Base-by-base conservation (phyloP, 768 basidiomycete genomes). In the Termitomyces sp. region DNA sequence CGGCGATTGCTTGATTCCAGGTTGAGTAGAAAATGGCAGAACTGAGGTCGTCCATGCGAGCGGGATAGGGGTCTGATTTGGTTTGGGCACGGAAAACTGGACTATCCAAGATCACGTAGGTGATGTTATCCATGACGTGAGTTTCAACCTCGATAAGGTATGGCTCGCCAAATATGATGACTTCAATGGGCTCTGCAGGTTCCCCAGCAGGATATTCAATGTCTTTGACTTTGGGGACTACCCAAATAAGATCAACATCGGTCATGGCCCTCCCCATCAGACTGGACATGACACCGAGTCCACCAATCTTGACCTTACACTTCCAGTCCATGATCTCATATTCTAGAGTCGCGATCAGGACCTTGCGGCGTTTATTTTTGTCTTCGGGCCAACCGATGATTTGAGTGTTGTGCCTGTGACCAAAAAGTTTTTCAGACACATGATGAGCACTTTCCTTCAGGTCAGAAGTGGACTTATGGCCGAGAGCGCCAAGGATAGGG, bases 241-340 rank as follows among this genome's bases (percentile, higher is more conserved):
- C 88, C 95, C 95, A 97, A 56, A 97, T 78, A 45, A 97, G 77
- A 70, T 96, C 95, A 53, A 96, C 95, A 68, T 97, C 95, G 47
- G 90, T 91, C 95, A 97, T 97, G 5, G 95, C 94, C 72, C 96
- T 97, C 62, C 95, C 95, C 95, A 97, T 97, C 36, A 97, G 78
- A 72, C 88, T 88, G 3, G 95, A 96, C 95, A 97, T 97, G 76
- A 96, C 95, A 79, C 95, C 95, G 20, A 97, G 81, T 73, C 95
- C 95, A 76, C 95, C 95, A 62, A 96, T 96, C 80, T 96, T 96
- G 79, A 97, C 95, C 74, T 97, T 97, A 61, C 95, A 74, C 74
- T 95, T 95, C 94, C 95, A 97, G 68, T 96, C 95, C 67, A 97
- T 86, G 68, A 97, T 91, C 71, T 97, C 95, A 73, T 97, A 97